A percentile compares a stretch with the other conserved stretches of the same genome.
These are phyloP conservation scores for Microbotryum intermedium DNA, from an alignment of 1,284 basidiomycete genomes.

Conservation along the genomic window DNA sequence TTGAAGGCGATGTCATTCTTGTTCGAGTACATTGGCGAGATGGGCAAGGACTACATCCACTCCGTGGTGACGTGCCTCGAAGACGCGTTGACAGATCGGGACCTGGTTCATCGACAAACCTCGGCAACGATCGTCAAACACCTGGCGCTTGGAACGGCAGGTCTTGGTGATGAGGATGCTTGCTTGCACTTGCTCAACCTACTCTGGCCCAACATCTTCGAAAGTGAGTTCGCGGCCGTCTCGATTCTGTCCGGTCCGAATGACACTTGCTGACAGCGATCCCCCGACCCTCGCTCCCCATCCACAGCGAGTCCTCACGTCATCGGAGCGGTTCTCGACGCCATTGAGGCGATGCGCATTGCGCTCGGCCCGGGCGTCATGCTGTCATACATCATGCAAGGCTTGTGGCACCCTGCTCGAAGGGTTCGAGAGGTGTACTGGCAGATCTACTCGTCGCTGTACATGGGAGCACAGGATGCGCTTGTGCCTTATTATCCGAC, in stretches of 20 bases:
- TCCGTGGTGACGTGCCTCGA: constrained; percentile 96
- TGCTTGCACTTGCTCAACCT: constrained; percentile 97
- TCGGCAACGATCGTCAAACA: constrained; percentile 99
- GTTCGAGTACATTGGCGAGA: constrained; percentile 99
- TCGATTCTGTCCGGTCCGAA: neutral
- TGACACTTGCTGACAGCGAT: neutral
- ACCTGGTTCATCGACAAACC: constrained; percentile 95
- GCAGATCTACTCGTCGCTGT: constrained; percentile 28
- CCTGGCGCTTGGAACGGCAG: constrained; percentile 90
- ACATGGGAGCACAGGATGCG: constrained; percentile 34
- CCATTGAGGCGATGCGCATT: constrained; percentile 92
- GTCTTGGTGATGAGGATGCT: constrained; percentile 94
- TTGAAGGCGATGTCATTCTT: constrained; percentile 96
- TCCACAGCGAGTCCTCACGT: constrained; percentile 76
- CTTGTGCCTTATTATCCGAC: constrained; percentile 27
- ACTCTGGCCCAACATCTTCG: constrained; percentile 98
- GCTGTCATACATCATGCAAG: constrained; percentile 61
- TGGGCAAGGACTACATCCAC: constrained; percentile 96
- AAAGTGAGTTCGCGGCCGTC: constrained; percentile 45
- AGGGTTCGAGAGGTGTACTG: constrained; percentile 75
- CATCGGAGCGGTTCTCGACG: constrained; percentile 55
- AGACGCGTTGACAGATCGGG: constrained; percentile 94
- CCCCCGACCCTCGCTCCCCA: neutral
- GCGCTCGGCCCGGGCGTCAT: constrained; percentile 89
- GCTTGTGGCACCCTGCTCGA: constrained; percentile 88